These are phyloP conservation scores for Hypoxylon sp. DNA, from an alignment of 2,329 filamentous ascomycete species.

Conservation along the genomic window DNA sequence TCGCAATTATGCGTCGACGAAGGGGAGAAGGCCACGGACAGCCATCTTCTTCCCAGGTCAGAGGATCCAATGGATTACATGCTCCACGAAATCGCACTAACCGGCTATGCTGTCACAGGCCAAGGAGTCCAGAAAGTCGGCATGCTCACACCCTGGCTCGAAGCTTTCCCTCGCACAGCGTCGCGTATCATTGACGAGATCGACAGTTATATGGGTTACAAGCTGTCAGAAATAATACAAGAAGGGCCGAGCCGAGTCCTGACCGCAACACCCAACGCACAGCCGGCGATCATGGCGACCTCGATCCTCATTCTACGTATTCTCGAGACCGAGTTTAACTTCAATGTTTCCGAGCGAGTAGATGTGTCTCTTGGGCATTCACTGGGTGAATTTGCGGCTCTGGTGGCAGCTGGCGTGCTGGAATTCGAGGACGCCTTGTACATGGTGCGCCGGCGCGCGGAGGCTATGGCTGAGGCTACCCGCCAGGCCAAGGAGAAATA, in stretches of 20 bases:
- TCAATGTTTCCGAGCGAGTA: slow-evolving; percentile 75
- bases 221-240: slow-evolving; percentile 82
- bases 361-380: slow-evolving; percentile 92
- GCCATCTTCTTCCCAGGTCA: slow-evolving; percentile 72
- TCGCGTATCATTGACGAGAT: slow-evolving; percentile 86
- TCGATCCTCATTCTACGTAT: slow-evolving; percentile 90
- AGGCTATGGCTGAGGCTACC: slow-evolving; percentile 85
- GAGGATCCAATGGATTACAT: slow-evolving; percentile 4
- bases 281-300: slow-evolving; percentile 96
- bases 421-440: slow-evolving; percentile 81
- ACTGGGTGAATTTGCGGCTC: slow-evolving; percentile 90
- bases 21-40: slow-evolving; percentile 59
- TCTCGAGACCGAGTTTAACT: slow-evolving; percentile 86
- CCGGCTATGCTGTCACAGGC: slow-evolving; percentile 61
- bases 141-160: slow-evolving; percentile 88
- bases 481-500: slow-evolving; percentile 72
- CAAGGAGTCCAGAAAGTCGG: slow-evolving; percentile 91
- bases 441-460: slow-evolving; percentile 81
- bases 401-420: slow-evolving; percentile 87
- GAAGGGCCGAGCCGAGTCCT: slow-evolving; percentile 82
- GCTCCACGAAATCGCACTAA: slow-evolving; percentile 20
- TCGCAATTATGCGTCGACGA: slow-evolving; percentile 52
- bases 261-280: slow-evolving; percentile 86
- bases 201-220: slow-evolving; percentile 79
- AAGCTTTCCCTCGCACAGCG: slow-evolving; percentile 84